These are phyloP conservation scores for Aquilaria agallochum DNA, from an alignment of 441 rosid species.

Conservation along the genomic window DNA sequence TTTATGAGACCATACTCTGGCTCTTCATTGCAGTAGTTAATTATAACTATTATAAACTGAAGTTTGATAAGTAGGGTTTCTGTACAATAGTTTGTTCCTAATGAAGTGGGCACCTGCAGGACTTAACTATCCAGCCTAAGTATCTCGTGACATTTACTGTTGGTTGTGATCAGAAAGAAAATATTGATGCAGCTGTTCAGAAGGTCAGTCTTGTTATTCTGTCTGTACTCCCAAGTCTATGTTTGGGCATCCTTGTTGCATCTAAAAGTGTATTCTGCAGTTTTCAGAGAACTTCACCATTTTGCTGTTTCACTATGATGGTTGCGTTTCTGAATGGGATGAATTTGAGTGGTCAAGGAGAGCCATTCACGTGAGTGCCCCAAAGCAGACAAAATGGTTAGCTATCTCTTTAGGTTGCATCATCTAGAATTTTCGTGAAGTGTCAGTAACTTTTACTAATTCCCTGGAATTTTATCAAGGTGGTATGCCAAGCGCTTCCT, in stretches of 20 bases:
- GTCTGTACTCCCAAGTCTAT: not conserved
- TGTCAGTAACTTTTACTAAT: slow-evolving; percentile 6
- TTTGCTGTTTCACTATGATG: slow-evolving; percentile 84
- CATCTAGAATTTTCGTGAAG: slow-evolving; percentile 3
- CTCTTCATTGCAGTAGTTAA: not conserved
- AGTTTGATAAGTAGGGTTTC: not conserved
- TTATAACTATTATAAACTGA: no score
- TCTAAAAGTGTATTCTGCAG: slow-evolving; percentile 30
- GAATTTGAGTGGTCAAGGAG: slow-evolving; percentile 84
- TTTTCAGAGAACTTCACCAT: slow-evolving; percentile 87
- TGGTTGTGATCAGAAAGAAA: slow-evolving; percentile 66
- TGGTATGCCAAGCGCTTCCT: slow-evolving; percentile 94
- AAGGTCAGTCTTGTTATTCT: slow-evolving; percentile 40
- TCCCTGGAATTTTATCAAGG: slow-evolving; percentile 32
- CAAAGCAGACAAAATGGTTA: slow-evolving; percentile 87
- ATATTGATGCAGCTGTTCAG: slow-evolving; percentile 73
- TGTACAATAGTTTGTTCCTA: not conserved
- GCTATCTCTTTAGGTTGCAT: slow-evolving; percentile 16
- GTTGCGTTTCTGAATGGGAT: slow-evolving; percentile 71
- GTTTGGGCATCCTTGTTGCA: not conserved
- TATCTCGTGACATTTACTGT: slow-evolving; percentile 91
- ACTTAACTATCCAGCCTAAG: slow-evolving; percentile 48
- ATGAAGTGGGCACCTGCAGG: slow-evolving; percentile 49
- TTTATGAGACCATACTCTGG: not conserved
- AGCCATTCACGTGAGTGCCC: slow-evolving; percentile 77